A percentile compares a stretch with the other conserved stretches of the same genome.
phyloP scores from a whole-genome alignment of 139 green algal genomes.

The Eudorina sp. region DNA sequence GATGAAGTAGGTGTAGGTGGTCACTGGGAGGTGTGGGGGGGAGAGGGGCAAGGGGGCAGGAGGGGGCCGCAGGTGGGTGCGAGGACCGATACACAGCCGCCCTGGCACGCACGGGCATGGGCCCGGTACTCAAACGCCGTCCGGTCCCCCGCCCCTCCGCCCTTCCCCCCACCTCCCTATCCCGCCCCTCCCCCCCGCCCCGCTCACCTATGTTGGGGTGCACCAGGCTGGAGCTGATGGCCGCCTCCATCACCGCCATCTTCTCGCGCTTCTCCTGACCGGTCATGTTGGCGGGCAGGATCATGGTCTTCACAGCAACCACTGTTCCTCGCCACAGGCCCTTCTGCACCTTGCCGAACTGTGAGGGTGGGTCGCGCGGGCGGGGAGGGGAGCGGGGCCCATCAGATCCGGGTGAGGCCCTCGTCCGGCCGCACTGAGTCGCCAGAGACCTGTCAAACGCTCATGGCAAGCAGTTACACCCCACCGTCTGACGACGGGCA shows the following conservation, averaged over 20 bases:
- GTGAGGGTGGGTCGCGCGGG: background rate
- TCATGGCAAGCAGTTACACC: too few relatives aligned
- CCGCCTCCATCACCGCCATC: conserved; percentile 58
- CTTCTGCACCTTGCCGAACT: conserved; percentile 51
- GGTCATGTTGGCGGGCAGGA: conserved; percentile 63
- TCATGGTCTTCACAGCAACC: conserved; percentile 65
- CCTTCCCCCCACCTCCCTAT: background rate
- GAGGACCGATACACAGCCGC: background rate
- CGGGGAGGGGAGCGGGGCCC: too few relatives aligned
- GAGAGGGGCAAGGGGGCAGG: background rate
- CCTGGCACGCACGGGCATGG: too few relatives aligned
- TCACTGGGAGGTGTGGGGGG: background rate
- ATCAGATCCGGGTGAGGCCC: too few relatives aligned
- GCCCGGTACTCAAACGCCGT: too few relatives aligned
- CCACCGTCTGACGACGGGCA: too few relatives aligned
- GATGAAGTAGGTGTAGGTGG: conserved; percentile 67
- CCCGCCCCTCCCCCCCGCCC: background rate
- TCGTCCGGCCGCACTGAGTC: too few relatives aligned
- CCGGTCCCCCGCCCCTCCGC: background rate
- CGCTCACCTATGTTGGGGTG: conserved; percentile 54
- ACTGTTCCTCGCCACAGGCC: conserved; percentile 56
- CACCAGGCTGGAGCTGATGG: conserved; percentile 49
- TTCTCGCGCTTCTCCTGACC: conserved; percentile 54
- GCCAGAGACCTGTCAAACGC: too few relatives aligned
- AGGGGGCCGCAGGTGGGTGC: background rate